Evolutionary conservation across 768 basidiomycete genomes (phyloP).

Genomic region (Tephrocybe sp.): DNA sequence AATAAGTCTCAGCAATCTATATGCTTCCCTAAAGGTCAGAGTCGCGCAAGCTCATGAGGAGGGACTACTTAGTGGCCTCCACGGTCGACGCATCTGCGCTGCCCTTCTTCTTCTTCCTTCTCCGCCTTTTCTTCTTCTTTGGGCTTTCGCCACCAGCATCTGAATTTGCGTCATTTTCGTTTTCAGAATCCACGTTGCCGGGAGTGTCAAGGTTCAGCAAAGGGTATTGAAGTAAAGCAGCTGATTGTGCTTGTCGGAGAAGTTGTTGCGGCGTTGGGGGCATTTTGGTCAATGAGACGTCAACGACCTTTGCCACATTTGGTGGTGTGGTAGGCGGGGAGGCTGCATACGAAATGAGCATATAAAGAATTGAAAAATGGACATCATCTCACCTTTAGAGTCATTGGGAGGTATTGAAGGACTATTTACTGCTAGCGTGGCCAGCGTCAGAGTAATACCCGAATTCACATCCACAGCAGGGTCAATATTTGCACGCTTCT

Average conservation of each 20-base stretch:
- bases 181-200: slow-evolving; percentile 31
- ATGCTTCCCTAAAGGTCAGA: no score
- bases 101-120: slow-evolving; percentile 48
- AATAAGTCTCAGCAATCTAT: no score
- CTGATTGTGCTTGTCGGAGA: slow-evolving; percentile 18
- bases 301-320: slow-evolving; percentile 6
- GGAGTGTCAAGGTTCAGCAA: slow-evolving; percentile 57
- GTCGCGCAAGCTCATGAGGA: no score
- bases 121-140: slow-evolving; percentile 61
- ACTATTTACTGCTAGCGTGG: neutral
- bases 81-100: slow-evolving; percentile 1
- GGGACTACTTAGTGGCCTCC: neutral
- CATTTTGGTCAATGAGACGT: slow-evolving; percentile 19
- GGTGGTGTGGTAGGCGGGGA: neutral
- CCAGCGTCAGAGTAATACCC: neutral
- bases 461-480: neutral
- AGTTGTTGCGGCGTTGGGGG: slow-evolving; percentile 7
- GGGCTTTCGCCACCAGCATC: slow-evolving; percentile 22
- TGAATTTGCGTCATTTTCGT: slow-evolving; percentile 20
- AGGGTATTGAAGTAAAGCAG: slow-evolving; percentile 34
- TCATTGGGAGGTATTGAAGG: neutral
- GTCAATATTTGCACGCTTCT: neutral
- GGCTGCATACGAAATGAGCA: neutral
- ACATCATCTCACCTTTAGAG: neutral
- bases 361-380: neutral